Evolutionary conservation across 2,329 filamentous ascomycete species (phyloP), one percentile per base, ranked within the genome.

Genomic region (Fusarium sp.): DNA sequence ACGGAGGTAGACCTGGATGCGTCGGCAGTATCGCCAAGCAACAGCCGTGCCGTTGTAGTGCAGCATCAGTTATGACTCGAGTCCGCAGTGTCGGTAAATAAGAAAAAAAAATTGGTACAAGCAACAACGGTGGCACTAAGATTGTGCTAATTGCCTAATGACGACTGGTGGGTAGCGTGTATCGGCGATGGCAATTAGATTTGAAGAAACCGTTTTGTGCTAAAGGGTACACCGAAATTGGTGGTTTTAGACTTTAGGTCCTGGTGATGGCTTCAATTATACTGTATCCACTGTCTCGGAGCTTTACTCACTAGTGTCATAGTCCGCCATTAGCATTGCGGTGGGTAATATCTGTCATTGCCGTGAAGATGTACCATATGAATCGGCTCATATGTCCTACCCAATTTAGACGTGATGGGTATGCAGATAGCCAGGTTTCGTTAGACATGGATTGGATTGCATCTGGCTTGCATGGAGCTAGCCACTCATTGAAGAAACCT

Each of bases 261-360:
- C 24, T 44, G 60, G 60, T 17, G 62, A 65, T 65, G 45, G 62
- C 62, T 63, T 65, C 60, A 65, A 36, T 11, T 14, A 28, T 34
- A 33, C n/a, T 10, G 28, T 22, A 26, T 42, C 60, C 61, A 43
- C 39, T 24, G 31, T 33, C 38, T 28, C 24, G 40, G 33, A 38
- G 31, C 40, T 36, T 46, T 38, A 38, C 20, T 40, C 13, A 11
- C 11, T 45, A 45, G 31, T 26, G 18, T 20, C 24, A 38, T 33
- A 15, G 8, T 26, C 20, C 44, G 20, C 31, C 18, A 18, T 14
- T 8, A 20, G 14, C 6, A 22, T 31, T 15, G 28, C 28, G 11
- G 10, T 20, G 38, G 15, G 33, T 17, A 45, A 14, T 39, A 28
- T 31, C 3, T 18, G 33, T 28, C 39, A 22, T 55, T 49, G 11